These are phyloP conservation scores for Pythium vanterpoolii DNA, from an alignment of 352 stramenopile species.

Conservation along the genomic window DNA sequence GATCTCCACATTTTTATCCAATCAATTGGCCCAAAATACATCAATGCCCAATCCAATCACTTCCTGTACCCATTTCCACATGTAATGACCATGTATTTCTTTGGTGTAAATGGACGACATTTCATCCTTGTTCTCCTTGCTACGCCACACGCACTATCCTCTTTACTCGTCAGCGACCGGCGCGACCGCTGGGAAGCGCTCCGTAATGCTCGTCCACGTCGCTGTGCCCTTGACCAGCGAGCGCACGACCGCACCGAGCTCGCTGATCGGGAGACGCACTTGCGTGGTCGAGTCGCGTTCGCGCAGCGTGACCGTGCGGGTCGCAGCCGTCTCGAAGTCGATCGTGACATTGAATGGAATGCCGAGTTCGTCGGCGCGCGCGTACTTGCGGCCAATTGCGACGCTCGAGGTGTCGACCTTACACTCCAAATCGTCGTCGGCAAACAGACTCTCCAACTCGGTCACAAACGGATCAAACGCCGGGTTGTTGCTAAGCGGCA, in stretches of 20 bases:
- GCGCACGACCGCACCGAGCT: conserved; percentile 80
- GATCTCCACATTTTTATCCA: background rate
- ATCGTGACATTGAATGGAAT: conserved; percentile 98
- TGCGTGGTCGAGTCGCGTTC: conserved; percentile 98
- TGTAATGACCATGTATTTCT: background rate
- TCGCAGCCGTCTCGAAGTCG: conserved; percentile 95
- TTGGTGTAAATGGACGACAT: background rate
- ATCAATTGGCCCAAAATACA: background rate
- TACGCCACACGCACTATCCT: background rate
- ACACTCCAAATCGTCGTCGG: conserved; percentile 69
- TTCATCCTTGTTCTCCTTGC: background rate
- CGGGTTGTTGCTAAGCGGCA: conserved; percentile 89
- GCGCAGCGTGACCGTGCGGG: conserved; percentile 94
- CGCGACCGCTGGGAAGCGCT: conserved; percentile 81
- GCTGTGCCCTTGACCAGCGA: conserved; percentile 82
- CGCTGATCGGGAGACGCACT: conserved; percentile 90
- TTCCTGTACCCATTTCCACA: background rate
- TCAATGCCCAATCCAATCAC: background rate
- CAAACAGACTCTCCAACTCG: conserved; percentile 75
- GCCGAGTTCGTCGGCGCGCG: conserved; percentile 96
- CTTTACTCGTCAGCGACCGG: conserved; percentile 17
- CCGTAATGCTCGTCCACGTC: conserved; percentile 79
- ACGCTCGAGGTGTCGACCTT: conserved; percentile 96
- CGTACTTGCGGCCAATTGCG: conserved; percentile 96
- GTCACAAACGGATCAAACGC: conserved; percentile 79